Percentiles rank a stretch among this genome's conserved stretches.
Conservation (phyloP, 768 basidiomycete genomes). For the Lentinula edodes region DNA sequence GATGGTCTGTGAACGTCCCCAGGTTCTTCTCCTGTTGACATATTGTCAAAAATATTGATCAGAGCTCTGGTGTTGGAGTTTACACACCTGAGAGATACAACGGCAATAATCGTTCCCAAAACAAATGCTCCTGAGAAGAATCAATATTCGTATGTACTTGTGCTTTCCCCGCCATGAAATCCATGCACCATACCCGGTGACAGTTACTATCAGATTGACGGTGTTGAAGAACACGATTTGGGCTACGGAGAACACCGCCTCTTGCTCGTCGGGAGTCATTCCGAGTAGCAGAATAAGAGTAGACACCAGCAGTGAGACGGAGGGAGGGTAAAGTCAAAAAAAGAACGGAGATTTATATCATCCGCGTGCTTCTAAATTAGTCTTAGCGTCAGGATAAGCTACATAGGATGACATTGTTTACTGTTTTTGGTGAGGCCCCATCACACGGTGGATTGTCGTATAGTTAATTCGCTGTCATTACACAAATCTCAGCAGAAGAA, state of each 20-base stretch:
- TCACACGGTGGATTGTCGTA: too few species aligned
- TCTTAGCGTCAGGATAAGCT: too few species aligned
- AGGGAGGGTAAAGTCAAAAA: neutral
- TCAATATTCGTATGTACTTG: neutral
- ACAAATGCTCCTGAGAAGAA: neutral
- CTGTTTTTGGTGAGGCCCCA: too few species aligned
- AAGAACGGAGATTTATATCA: too few species aligned
- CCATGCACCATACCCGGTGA: neutral
- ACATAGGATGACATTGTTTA: too few species aligned
- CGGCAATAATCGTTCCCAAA: neutral
- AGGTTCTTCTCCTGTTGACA: neutral
- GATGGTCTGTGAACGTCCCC: neutral
- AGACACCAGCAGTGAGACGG: neutral
- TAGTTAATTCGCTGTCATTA: too few species aligned
- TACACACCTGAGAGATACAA: neutral
- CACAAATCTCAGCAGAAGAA: too few species aligned
- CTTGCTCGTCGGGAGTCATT: neutral
- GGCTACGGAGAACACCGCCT: neutral
- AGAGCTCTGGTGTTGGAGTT: neutral
- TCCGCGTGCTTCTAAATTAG: too few species aligned
- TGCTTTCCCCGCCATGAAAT: neutral
- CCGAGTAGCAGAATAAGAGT: neutral
- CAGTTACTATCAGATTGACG: neutral
- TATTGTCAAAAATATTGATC: too few species aligned
- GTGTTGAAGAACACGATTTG: neutral